These are phyloP conservation scores for Pseudogymnoascus sp. DNA, from an alignment of 2,329 filamentous ascomycete genomes.

Conservation along the genomic window DNA sequence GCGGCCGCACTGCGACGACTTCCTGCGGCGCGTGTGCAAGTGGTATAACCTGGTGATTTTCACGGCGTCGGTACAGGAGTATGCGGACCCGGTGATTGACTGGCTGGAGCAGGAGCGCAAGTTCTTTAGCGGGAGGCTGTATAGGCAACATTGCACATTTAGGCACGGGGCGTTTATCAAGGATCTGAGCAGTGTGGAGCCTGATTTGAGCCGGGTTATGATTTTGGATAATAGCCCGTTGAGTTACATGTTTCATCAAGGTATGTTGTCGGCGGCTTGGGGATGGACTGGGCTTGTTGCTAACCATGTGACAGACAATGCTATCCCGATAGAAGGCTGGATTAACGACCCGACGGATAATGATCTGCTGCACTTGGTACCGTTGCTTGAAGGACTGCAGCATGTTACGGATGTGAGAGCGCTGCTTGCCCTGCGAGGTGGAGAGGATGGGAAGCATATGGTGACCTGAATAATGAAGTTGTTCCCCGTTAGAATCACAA, in stretches of 20 bases:
- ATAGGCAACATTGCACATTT: conserved; percentile 93
- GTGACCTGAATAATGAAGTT: conserved; percentile 11
- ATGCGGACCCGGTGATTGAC: conserved; percentile 96
- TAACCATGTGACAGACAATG: conserved; percentile 62
- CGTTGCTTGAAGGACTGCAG: conserved; percentile 85
- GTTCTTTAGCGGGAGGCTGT: conserved; percentile 89
- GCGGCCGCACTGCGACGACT: conserved; percentile 92
- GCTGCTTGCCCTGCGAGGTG: conserved; percentile 76
- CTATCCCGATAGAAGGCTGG: conserved; percentile 98
- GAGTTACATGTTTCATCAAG: conserved; percentile 98
- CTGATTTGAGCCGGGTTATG: conserved; percentile 95
- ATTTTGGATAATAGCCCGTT: conserved; percentile 97
- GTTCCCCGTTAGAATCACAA: neutral
- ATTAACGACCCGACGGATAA: conserved; percentile 97
- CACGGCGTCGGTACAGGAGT: conserved; percentile 95
- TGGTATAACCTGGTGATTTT: conserved; percentile 98
- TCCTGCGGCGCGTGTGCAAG: conserved; percentile 81
- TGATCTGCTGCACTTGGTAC: conserved; percentile 85
- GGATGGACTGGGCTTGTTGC: conserved; percentile 8
- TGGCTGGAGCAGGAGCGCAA: conserved; percentile 96
- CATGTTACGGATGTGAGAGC: conserved; percentile 95
- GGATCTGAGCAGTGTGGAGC: conserved; percentile 90
- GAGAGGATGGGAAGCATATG: conserved; percentile 58
- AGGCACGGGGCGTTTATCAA: conserved; percentile 97
- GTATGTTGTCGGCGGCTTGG: conserved; percentile 41